Evolutionary conservation across 805 yeast genomes (phyloP).

Genomic region (Saccharomyces cerevisiae): DNA sequence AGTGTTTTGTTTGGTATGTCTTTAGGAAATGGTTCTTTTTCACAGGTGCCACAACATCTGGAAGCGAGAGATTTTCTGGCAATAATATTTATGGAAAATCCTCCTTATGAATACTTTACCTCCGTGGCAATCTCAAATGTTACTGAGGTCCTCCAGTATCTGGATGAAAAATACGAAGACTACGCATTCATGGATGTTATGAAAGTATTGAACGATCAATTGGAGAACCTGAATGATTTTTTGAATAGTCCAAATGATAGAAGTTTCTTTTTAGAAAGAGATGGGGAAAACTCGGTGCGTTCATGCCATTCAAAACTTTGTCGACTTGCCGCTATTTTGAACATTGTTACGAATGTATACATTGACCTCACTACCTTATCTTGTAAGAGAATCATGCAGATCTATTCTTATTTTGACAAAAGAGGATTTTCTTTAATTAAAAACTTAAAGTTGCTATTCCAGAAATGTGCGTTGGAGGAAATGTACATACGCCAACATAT

Average conservation of each 20-base stretch:
- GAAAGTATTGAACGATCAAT: constrained; percentile 25
- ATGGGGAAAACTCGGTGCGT: constrained; percentile 10
- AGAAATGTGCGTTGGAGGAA: constrained; percentile 52
- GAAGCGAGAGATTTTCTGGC: constrained; percentile 39
- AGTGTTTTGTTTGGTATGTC: constrained; percentile 42
- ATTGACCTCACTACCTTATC: constrained; percentile 46
- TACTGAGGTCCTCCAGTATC: constrained; percentile 45
- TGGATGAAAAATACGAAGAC: constrained; percentile 47
- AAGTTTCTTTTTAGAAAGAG: constrained; percentile 25
- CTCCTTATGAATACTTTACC: constrained; percentile 53
- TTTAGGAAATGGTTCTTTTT: constrained; percentile 45
- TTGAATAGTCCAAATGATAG: constrained; percentile 11
- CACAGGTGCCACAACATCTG: constrained; percentile 31
- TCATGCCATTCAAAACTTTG: constrained; percentile 23
- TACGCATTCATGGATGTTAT: constrained; percentile 37
- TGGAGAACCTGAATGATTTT: constrained; percentile 28
- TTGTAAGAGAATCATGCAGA: constrained; percentile 33
- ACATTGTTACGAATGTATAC: constrained; percentile 47
- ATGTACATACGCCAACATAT: constrained; percentile 39
- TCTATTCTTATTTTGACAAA: constrained; percentile 20
- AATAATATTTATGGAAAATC: constrained; percentile 41
- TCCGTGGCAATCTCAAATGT: constrained; percentile 48
- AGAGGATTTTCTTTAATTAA: constrained; percentile 36
- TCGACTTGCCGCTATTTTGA: constrained; percentile 37
- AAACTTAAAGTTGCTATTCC: constrained; percentile 39